Base-by-base conservation (phyloP, 2,329 filamentous ascomycete genomes). In the Simplicillium aogashimaense region DNA sequence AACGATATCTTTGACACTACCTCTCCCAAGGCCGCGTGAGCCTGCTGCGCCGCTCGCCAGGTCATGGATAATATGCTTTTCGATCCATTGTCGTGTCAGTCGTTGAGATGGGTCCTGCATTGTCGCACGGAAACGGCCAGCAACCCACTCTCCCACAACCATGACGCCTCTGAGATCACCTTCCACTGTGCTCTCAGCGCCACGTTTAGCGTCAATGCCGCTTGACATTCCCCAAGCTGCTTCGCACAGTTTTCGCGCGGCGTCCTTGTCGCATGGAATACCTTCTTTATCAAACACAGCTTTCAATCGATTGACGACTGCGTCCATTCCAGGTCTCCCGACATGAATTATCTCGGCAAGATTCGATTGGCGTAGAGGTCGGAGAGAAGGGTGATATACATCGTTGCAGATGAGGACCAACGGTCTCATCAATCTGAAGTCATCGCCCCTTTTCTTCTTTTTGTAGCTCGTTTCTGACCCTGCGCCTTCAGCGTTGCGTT, bases 361-460 rank as follows among this genome's bases (percentile, higher is more conserved):
- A 6, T 70, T 78, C 0, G 87, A 89, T 47, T 90, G 84, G n/a
- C 92, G 79, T 7, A 98, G 69, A 0, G 86, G 88, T 20, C 88
- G 77, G 32, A 98, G 71, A 15, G 89, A 86, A 4, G 90, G 81
- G 50, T 95, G 88, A 54, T 98, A 98, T 1, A 97, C 79, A 58
- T 98, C 94, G 53, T 98, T 98, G 67, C 92, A 98, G 50, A 98
- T 92, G 36, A 98, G 70, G 38, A 98, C 87, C 25, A 98, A 69
- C 0, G 92, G 92, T 35, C 92, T 75, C 63, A 94, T 76, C 45
- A 95, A 74, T 33, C 84, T 77, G 56, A 98, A 98, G 43, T 81
- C 83, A 53, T 97, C 90, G 0, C 81, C 82, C 56, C 87, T 90
- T 59, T 76, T 86, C 60, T 79, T 85, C 49, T 69, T 76, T 12